Percentiles rank a stretch among this genome's conserved stretches.
These are phyloP conservation scores for Cryptosporidium muris DNA, from an alignment of 169 alveolate species.

Conservation along the genomic window DNA sequence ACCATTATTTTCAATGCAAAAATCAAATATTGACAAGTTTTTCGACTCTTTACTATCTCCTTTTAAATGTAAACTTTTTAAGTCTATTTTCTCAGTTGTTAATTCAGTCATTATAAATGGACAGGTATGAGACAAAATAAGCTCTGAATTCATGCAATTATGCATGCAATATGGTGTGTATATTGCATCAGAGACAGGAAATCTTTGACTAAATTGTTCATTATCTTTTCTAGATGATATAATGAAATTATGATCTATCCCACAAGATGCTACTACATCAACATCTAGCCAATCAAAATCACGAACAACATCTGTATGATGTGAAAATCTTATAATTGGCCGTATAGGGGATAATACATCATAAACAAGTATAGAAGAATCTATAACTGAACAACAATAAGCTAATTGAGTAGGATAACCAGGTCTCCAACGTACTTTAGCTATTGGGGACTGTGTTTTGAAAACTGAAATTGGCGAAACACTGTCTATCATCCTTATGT, in stretches of 20 bases:
- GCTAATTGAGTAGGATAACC: constrained; percentile 64
- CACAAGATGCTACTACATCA: constrained; percentile 54
- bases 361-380: constrained; percentile 30
- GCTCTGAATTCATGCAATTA: not conserved
- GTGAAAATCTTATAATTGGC: constrained; percentile 34
- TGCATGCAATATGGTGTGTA: constrained; percentile 9
- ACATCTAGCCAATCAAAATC: constrained; percentile 67
- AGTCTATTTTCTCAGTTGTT: not conserved
- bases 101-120: not conserved
- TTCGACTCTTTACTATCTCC: not conserved
- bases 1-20: constrained; percentile 45
- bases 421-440: constrained; percentile 53
- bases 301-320: constrained; percentile 57
- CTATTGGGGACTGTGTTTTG: constrained; percentile 42
- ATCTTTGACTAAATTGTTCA: not conserved
- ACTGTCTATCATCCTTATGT: constrained; percentile 57
- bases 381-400: constrained; percentile 56
- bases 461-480: constrained; percentile 14
- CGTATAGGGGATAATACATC: constrained; percentile 43
- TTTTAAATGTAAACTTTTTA: not conserved
- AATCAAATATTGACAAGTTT: constrained; percentile 17
- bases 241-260: constrained; percentile 42
- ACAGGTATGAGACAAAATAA: no score
- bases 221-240: constrained; percentile 46
- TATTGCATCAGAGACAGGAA: constrained; percentile 1